Percentiles rank a stretch among this genome's conserved stretches.
phyloP scores from a whole-genome alignment of 2,329 filamentous ascomycete species.

The Verticillium nonalfalfae region DNA sequence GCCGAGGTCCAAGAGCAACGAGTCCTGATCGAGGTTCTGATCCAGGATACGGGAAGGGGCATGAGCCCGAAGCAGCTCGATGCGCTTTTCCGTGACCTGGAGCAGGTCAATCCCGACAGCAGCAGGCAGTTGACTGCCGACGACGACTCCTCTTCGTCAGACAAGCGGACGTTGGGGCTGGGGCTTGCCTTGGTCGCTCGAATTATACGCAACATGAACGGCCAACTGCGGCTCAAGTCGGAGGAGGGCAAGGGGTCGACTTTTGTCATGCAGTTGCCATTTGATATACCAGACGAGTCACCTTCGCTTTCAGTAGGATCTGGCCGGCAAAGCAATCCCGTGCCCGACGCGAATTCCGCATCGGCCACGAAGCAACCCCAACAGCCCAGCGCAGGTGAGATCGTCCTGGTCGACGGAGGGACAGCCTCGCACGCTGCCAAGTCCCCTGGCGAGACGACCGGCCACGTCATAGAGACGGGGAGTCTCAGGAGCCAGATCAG shows the following conservation, averaged over 20 bases:
- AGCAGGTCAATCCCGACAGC: constrained; percentile 41
- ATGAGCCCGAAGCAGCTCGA: constrained; percentile 60
- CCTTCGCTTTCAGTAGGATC: constrained; percentile 15
- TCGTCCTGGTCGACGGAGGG: constrained; percentile 52
- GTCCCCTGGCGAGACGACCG: background rate
- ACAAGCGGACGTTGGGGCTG: constrained; percentile 58
- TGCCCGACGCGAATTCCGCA: constrained; percentile 16
- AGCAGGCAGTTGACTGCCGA: constrained; percentile 18
- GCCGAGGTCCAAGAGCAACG: constrained; percentile 43
- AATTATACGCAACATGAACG: constrained; percentile 84
- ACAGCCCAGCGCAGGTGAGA: constrained; percentile 40
- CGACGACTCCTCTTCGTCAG: constrained; percentile 8
- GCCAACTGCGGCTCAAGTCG: constrained; percentile 77
- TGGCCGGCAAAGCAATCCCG: constrained; percentile 9
- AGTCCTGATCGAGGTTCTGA: constrained; percentile 65
- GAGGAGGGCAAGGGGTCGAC: constrained; percentile 76
- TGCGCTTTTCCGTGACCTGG: constrained; percentile 50
- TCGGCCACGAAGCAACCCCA: constrained; percentile 23
- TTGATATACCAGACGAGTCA: constrained; percentile 50
- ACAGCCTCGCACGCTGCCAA: constrained; percentile 13
- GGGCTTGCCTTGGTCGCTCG: constrained; percentile 85
- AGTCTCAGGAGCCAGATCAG: constrained; percentile 25
- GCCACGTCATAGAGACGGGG: constrained; percentile 13
- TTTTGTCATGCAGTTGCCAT: constrained; percentile 75
- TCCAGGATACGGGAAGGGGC: constrained; percentile 69